Evolutionary conservation across 2,329 filamentous ascomycete species (phyloP).

Genomic region (Colletotrichum sp.): DNA sequence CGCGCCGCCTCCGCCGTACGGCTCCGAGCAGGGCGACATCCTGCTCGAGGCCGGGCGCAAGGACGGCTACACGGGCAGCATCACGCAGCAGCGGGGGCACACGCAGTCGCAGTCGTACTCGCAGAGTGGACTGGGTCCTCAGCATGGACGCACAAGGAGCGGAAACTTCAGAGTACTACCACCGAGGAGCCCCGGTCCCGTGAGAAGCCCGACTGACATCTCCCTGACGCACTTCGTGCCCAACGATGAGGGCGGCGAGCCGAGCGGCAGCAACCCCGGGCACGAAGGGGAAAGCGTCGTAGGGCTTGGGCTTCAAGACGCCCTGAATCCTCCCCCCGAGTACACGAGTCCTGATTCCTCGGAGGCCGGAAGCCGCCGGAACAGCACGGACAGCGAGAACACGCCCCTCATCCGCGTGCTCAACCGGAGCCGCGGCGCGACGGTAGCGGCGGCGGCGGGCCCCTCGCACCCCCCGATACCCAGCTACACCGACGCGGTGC

Average conservation of each 20-base stretch:
- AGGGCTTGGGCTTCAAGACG: conserved; percentile 57
- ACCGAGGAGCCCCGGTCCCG: conserved; percentile 85
- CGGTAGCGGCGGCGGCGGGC: conserved; percentile 43
- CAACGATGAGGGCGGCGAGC: conserved; percentile 74
- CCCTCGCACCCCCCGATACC: conserved; percentile 71
- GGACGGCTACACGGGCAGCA: conserved; percentile 53
- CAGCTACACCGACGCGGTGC: conserved; percentile 79
- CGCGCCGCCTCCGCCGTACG: conserved; percentile 94
- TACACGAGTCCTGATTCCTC: conserved; percentile 72
- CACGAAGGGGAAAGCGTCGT: conserved; percentile 34
- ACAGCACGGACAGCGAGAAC: conserved; percentile 62
- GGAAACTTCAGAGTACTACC: conserved; percentile 78
- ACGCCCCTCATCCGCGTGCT: conserved; percentile 56
- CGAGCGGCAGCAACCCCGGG: conserved; percentile 48
- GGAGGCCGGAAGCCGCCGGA: conserved; percentile 58
- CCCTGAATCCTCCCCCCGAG: conserved; percentile 70
- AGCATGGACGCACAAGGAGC: conserved; percentile 76
- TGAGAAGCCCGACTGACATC: conserved; percentile 93
- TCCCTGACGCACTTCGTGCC: conserved; percentile 86
- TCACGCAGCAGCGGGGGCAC: conserved; percentile 49
- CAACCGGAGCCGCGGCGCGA: conserved; percentile 56
- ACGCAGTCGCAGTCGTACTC: conserved; percentile 45
- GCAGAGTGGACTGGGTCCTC: conserved; percentile 47
- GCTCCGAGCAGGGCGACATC: conserved; percentile 96
- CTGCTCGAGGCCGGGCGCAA: conserved; percentile 84